Conservation (phyloP, 768 basidiomycete species). For the Mrakia frigida region DNA sequence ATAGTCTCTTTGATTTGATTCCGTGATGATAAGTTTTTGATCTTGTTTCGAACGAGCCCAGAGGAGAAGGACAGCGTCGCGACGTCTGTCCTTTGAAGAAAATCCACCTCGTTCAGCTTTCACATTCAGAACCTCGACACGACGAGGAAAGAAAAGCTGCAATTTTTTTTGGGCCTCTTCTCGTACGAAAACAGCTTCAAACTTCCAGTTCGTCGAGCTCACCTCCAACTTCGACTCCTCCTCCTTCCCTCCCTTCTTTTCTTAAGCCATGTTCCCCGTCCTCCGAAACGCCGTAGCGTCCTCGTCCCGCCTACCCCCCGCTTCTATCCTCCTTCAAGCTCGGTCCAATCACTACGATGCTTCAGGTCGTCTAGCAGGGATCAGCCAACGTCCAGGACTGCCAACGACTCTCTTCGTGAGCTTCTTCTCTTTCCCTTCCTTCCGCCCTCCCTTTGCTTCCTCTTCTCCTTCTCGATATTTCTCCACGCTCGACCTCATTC, state of each 20-base stretch:
- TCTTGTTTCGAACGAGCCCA: no score
- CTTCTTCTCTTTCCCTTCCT: no score
- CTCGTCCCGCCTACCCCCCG: background rate
- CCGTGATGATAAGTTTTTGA: no score
- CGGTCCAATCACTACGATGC: conserved; percentile 7
- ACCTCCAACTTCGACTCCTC: background rate
- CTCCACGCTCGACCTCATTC: no score
- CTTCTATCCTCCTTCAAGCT: background rate
- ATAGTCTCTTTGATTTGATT: background rate
- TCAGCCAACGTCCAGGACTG: background rate
- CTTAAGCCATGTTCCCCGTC: background rate
- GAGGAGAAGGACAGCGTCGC: no score
- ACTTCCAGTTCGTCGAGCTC: background rate
- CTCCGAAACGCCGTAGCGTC: conserved; percentile 8
- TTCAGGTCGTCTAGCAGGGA: background rate
- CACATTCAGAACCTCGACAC: no score
- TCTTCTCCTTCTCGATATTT: background rate
- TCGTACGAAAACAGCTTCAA: background rate
- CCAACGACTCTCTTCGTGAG: conserved; percentile 15
- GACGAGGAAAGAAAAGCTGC: background rate
- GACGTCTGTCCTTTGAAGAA: no score
- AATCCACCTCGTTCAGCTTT: no score
- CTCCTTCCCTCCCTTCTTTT: background rate
- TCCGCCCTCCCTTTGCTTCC: no score
- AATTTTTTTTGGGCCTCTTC: background rate